Conservation (phyloP, 75 land plant species). For the Cupressus sempervirens region DNA sequence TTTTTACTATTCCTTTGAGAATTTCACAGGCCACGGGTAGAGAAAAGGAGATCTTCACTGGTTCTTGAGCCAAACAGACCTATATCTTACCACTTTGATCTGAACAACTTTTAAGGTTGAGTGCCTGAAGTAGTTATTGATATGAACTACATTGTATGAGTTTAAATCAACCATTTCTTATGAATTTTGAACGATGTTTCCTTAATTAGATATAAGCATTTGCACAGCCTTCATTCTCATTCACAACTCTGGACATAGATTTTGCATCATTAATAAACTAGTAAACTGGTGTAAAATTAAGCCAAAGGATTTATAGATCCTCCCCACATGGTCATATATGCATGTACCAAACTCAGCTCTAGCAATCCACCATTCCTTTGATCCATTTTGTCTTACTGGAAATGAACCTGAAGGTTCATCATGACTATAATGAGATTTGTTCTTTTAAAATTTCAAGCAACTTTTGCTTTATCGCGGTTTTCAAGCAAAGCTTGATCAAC, state of each 20-base stretch:
- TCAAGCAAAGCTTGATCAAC: constrained; percentile 31
- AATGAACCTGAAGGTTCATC: constrained; percentile 36
- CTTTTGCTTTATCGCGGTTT: constrained; percentile 54
- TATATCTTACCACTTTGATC: constrained; percentile 23
- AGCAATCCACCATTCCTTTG: constrained; percentile 71
- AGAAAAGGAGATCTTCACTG: constrained; percentile 61
- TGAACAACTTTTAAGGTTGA: constrained; percentile 31
- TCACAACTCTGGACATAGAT: constrained; percentile 27
- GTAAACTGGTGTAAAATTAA: constrained; percentile 23
- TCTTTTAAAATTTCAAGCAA: constrained; percentile 49
- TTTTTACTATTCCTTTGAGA: constrained; percentile 39
- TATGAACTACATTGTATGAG: constrained; percentile 18
- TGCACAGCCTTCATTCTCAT: constrained; percentile 31
- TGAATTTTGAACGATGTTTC: constrained; percentile 46
- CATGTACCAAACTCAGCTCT: constrained; percentile 75
- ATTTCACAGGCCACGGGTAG: constrained; percentile 64
- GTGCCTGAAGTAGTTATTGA: constrained; percentile 36
- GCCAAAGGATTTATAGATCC: constrained; percentile 46
- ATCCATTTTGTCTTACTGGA: constrained; percentile 91
- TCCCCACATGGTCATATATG: constrained; percentile 68
- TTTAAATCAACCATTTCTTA: constrained; percentile 22
- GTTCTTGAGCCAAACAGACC: constrained; percentile 48
- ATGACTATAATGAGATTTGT: constrained; percentile 18
- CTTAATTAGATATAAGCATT: constrained; percentile 30
- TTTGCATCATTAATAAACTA: constrained; percentile 14